Conservation (phyloP, 345 rosid genomes). For the Syzygium aqueum region DNA sequence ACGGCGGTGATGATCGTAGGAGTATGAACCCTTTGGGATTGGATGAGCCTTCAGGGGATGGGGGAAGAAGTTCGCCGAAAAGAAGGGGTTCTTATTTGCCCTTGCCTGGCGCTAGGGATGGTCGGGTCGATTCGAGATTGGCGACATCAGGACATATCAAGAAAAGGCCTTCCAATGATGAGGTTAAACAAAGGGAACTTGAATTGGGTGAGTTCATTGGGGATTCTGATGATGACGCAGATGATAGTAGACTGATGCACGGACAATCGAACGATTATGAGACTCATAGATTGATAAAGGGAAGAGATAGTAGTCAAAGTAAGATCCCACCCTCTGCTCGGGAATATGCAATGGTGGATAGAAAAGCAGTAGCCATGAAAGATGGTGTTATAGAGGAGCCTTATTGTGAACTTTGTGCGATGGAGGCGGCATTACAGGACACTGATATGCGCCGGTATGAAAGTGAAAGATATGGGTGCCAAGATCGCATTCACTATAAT, state of each 20-base stretch:
- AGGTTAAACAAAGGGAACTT: conserved; percentile 9
- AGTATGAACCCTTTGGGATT: conserved; percentile 26
- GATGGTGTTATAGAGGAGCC: conserved; percentile 20
- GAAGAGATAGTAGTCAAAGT: conserved; percentile 19
- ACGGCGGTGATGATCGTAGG: conserved; percentile 7
- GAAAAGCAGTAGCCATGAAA: conserved; percentile 22
- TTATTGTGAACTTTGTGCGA: conserved; percentile 23
- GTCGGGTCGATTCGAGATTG: conserved; percentile 13
- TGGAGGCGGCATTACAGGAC: conserved; percentile 5
- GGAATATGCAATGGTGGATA: conserved; percentile 14
- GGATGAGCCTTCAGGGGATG: background rate
- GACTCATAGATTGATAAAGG: conserved; percentile 19
- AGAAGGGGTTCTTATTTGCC: conserved; percentile 18
- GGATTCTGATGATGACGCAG: conserved; percentile 14
- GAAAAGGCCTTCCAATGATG: conserved; percentile 19
- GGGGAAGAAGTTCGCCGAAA: conserved; percentile 13
- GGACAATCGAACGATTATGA: conserved; percentile 23
- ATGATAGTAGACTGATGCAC: conserved; percentile 15
- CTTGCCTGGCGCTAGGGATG: conserved; percentile 23
- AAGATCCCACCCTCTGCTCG: conserved; percentile 10
- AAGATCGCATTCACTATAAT: conserved; percentile 15
- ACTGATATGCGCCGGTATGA: conserved; percentile 14
- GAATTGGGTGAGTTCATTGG: conserved; percentile 6
- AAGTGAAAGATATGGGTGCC: conserved; percentile 22
- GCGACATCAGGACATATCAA: conserved; percentile 8